Base-by-base conservation (phyloP, 345 rosid genomes). In the Bruguiera parviflora region DNA sequence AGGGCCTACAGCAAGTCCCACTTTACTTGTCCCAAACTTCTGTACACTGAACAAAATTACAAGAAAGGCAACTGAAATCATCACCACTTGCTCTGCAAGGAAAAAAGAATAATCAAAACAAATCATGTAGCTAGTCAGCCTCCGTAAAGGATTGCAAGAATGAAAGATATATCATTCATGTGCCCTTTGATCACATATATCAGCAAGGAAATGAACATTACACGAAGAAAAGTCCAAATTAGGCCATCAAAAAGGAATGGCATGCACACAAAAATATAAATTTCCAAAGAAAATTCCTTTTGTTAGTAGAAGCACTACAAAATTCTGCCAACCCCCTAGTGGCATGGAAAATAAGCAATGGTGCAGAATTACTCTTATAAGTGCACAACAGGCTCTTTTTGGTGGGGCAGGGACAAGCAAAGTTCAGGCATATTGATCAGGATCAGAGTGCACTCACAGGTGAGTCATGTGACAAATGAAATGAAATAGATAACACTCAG, bases 21-120 rank as follows among this genome's bases (percentile, higher is more conserved):
- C 96, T 84, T 95, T 95, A 85, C 99, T 95, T 65, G 99, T 92
- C 78, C 99, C 99, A 82, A 79, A 92, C 87, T 90, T 92, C 84
- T 95, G 99, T 76, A 95, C 85, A 81, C 98, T 90, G 81, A 95
- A 95, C 80, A 95, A 80, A 74, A 90, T 86, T 78, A 95, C 86
- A 75, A 95, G 86, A 80, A 84, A 88, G 75, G 96, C 94, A 86
- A 87, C 89, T 24, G 98, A 86, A 77, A 95, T 92, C 92, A 89
- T 85, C 91, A 76, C 80, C 87, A 90, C 99, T 81, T 95, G 78
- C 69, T 83, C 99, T 95, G 97, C 90, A 78, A 72, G 63, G 68
- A 72, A 24, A 64, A 39, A 31, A 63, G 46, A 73, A 75, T 32
- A 51, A 69, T 59, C 65, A 72, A 78, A 66, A 71, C 76, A 59